A percentile compares a stretch with the other conserved stretches of the same genome.
phyloP scores from a whole-genome alignment of 2,329 filamentous ascomycete species.

The Fusarium abutilonis region DNA sequence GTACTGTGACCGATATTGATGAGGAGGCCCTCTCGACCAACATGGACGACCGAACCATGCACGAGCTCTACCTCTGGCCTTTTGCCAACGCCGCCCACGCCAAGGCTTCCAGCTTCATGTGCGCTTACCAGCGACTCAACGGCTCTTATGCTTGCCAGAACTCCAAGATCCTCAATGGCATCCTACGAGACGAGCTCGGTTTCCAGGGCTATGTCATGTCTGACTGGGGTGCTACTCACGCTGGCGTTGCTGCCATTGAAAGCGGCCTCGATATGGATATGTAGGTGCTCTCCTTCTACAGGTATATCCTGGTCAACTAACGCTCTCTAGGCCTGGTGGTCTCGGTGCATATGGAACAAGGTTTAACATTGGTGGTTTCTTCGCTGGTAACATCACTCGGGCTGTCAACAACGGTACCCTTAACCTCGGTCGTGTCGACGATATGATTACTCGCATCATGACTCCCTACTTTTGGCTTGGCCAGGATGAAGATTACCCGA shows the following conservation, averaged over 20 bases:
- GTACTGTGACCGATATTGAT: constrained; percentile 39
- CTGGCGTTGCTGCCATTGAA: constrained; percentile 71
- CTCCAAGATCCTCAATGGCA: constrained; percentile 76
- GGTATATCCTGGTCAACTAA: not conserved
- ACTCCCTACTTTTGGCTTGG: constrained; percentile 61
- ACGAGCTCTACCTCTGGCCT: constrained; percentile 59
- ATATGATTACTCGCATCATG: constrained; percentile 64
- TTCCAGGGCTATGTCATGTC: constrained; percentile 84
- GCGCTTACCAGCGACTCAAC: constrained; percentile 81
- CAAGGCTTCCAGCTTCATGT: constrained; percentile 61
- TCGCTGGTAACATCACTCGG: constrained; percentile 57
- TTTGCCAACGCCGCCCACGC: constrained; percentile 50
- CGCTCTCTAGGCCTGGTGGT: constrained; percentile 51
- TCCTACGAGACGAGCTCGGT: constrained; percentile 81
- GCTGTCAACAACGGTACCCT: constrained; percentile 61
- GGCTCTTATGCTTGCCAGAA: constrained; percentile 86
- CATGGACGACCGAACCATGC: constrained; percentile 68
- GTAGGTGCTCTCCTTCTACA: constrained; percentile 30
- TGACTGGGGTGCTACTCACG: constrained; percentile 82
- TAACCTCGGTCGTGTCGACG: constrained; percentile 53
- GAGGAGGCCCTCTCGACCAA: constrained; percentile 54
- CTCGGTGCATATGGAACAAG: constrained; percentile 47
- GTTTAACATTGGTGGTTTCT: constrained; percentile 52
- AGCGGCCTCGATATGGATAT: constrained; percentile 75
- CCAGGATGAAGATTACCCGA: constrained; percentile 59